Base-by-base conservation (phyloP, 2,329 filamentous ascomycete genomes). In the Botryosphaeria agaves region DNA sequence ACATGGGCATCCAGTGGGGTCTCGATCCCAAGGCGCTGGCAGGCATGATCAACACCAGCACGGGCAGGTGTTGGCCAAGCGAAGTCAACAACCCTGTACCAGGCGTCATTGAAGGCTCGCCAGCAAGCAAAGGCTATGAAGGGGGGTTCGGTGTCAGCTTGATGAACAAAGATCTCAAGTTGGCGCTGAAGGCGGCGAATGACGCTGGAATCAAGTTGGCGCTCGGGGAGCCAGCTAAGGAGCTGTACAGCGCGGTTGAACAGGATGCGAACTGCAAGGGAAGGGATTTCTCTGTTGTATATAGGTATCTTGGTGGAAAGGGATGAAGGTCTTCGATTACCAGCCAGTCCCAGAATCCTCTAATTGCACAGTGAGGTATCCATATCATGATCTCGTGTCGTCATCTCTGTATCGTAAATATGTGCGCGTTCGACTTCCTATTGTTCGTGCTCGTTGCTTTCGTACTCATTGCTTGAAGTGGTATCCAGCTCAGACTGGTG, bases 71-170 rank as follows among this genome's bases (percentile, higher is more conserved):
- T 64, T 98, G 89, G 89, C 84, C 87, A 1, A 89, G 77, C 44
- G 85, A 94, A 56, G 63, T 92, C 37, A 98, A 98, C 57, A 95
- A 95, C 49, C 89, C 89, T 0, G 84, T 95, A 3, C 74, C 74
- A 7, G 85, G 84, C 9, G 84, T 94, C 0, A 66, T 87, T 14
- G 72, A 76, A 36, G 70, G 66, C 1, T 70, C 82, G 2, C 84
- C 87, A 0, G 78, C 84, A 0, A 69, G 65, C 32, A 64, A 77
- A 33, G 84, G 78, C 32, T 98, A 65, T 34, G 55, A 59, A 14
- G 61, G 61, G 14, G 61, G 61, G 0, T 65, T 65, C 37, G 61
- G 61, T 3, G 53, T 61, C n/a, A 46, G 49, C 30, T 42, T 65
- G n/a, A 60, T 60, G 41, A 53, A 57, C 37, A 65, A 65, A 37